A percentile compares a stretch with the other conserved stretches of the same genome.
phyloP scores from a whole-genome alignment of 352 stramenopile genomes.

The Achlya hypogyna region DNA sequence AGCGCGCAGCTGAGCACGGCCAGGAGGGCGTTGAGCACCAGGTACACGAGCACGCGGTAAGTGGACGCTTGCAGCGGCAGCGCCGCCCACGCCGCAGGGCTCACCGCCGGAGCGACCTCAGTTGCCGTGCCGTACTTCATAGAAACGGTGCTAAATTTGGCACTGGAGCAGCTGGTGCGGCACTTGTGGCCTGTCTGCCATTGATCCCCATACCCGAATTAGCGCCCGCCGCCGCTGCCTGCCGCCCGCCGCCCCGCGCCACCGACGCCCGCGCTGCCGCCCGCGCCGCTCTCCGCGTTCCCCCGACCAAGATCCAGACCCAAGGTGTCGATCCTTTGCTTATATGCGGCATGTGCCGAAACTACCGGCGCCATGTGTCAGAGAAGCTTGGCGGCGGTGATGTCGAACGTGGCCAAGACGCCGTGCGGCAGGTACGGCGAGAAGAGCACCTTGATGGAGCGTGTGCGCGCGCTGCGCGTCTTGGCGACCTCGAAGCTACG shows the following conservation, averaged over 20 bases:
- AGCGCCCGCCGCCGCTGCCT: too few species aligned
- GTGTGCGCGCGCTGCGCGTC: background rate
- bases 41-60: background rate
- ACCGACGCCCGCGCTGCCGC: too few species aligned
- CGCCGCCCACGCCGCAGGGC: background rate
- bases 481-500: background rate
- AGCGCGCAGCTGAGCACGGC: background rate
- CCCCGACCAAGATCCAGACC: background rate
- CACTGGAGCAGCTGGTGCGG: background rate
- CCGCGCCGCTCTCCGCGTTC: too few species aligned
- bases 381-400: constrained; percentile 31
- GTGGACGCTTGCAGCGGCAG: background rate
- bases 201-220: too few species aligned
- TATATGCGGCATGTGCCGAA: background rate
- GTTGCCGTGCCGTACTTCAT: too few species aligned
- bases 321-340: background rate
- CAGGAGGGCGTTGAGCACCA: background rate
- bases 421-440: constrained; percentile 39
- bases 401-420: constrained; percentile 36
- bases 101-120: too few species aligned
- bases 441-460: constrained; percentile 42
- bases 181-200: background rate
- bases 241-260: too few species aligned
- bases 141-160: too few species aligned
- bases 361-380: background rate